These are phyloP conservation scores for Colletotrichum musicola DNA, from an alignment of 2,329 filamentous ascomycete species.

Conservation along the genomic window DNA sequence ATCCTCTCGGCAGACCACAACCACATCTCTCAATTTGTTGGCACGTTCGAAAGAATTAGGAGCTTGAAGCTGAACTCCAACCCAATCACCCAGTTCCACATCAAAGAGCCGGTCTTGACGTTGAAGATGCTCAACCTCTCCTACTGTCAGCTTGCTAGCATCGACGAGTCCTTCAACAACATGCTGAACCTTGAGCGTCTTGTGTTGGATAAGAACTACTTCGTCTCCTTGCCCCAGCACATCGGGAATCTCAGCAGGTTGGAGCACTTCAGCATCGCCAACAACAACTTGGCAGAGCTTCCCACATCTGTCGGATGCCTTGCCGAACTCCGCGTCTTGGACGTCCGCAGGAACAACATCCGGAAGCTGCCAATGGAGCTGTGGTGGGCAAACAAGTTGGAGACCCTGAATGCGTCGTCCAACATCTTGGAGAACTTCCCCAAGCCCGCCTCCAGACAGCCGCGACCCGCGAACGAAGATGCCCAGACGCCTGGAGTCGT, in stretches of 20 bases:
- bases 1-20: conserved; percentile 94
- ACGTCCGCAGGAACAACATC: conserved; percentile 94
- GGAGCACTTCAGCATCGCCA: conserved; percentile 93
- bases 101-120: conserved; percentile 81
- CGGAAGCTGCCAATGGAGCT: conserved; percentile 89
- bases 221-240: conserved; percentile 87
- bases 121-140: conserved; percentile 90
- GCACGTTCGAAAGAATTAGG: conserved; percentile 86
- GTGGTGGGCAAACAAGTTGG: conserved; percentile 94
- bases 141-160: conserved; percentile 88
- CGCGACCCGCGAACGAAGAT: conserved; percentile 69
- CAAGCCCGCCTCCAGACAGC: conserved; percentile 80
- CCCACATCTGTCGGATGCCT: conserved; percentile 91
- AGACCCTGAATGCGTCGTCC: conserved; percentile 94
- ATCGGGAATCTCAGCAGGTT: conserved; percentile 86
- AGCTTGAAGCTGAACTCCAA: conserved; percentile 93
- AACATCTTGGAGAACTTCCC: conserved; percentile 94
- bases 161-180: conserved; percentile 90
- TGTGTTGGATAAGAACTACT: conserved; percentile 94
- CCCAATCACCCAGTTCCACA: conserved; percentile 92
- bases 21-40: conserved; percentile 88
- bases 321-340: conserved; percentile 84
- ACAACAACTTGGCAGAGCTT: conserved; percentile 87
- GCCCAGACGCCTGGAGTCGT: conserved; percentile 47
- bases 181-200: conserved; percentile 89